Percentiles rank a stretch among this genome's conserved stretches.
Evolutionary conservation across 108 stramenopile species (phyloP).

Genomic region (Skeletonema potamos): DNA sequence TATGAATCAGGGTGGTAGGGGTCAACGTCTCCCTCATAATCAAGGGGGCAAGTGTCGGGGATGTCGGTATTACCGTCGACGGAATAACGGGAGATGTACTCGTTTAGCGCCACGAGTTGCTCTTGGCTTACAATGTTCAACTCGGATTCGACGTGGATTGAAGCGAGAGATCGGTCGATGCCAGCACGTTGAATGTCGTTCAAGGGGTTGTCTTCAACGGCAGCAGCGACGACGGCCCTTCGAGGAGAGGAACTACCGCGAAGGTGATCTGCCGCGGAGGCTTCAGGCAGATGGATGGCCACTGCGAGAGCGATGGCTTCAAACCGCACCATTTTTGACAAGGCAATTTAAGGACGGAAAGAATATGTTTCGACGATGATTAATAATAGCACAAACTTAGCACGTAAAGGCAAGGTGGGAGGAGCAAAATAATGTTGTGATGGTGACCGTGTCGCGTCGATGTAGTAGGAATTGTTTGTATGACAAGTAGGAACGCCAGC

Average conservation of each 20-base stretch:
- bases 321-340: neutral
- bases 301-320: neutral
- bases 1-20: neutral
- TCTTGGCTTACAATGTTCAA: neutral
- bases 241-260: no score
- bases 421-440: no score
- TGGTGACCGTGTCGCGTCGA: no score
- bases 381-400: no score
- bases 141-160: conserved; percentile 2
- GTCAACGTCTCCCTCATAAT: conserved; percentile 4
- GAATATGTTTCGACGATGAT: no score
- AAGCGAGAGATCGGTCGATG: neutral
- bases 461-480: no score
- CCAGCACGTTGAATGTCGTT: neutral
- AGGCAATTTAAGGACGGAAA: no score
- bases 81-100: conserved; percentile 4
- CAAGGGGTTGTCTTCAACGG: neutral
- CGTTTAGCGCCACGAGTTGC: neutral
- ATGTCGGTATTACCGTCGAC: neutral
- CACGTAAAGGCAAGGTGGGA: no score
- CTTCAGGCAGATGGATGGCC: neutral
- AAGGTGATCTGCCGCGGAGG: no score
- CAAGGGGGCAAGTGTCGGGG: neutral
- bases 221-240: no score
- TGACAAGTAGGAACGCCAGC: no score